phyloP scores from a whole-genome alignment of 1,139 yeast genomes.

The Suhomyces panamericanus region DNA sequence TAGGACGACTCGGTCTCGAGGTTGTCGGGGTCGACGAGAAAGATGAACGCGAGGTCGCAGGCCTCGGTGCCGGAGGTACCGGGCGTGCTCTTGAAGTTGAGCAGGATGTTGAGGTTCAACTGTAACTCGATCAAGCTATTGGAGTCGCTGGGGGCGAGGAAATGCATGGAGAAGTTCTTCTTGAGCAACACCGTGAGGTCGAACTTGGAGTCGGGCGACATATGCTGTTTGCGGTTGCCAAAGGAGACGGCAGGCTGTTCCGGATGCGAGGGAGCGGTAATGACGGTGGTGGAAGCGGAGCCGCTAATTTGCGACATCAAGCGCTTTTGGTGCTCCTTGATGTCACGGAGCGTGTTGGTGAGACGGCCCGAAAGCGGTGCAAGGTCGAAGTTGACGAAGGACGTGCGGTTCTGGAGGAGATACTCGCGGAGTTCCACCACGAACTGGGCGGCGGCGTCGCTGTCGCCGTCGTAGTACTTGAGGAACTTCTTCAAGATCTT shows the following conservation, averaged over 20 bases:
- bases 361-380: constrained; percentile 64
- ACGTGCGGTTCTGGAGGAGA: constrained; percentile 41
- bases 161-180: constrained; percentile 40
- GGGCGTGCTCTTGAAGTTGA: constrained; percentile 25
- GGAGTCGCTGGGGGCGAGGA: constrained; percentile 39
- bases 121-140: constrained; percentile 36
- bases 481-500: constrained; percentile 79
- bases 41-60: constrained; percentile 15
- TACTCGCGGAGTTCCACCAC: constrained; percentile 38
- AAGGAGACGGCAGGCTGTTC: neutral
- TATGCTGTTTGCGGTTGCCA: neutral
- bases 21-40: constrained; percentile 12
- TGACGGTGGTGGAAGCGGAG: neutral
- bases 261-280: neutral
- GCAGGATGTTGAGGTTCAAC: constrained; percentile 38
- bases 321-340: constrained; percentile 14
- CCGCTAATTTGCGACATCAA: constrained; percentile 14
- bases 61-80: constrained; percentile 4
- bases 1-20: constrained; percentile 34
- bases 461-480: constrained; percentile 52
- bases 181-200: constrained; percentile 35
- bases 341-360: constrained; percentile 33
- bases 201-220: constrained; percentile 23
- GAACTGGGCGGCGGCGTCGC: constrained; percentile 39
- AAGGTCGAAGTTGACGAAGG: constrained; percentile 67